Conservation (phyloP, 148 eudicot genomes). For the Camellia lanceoleosa region DNA sequence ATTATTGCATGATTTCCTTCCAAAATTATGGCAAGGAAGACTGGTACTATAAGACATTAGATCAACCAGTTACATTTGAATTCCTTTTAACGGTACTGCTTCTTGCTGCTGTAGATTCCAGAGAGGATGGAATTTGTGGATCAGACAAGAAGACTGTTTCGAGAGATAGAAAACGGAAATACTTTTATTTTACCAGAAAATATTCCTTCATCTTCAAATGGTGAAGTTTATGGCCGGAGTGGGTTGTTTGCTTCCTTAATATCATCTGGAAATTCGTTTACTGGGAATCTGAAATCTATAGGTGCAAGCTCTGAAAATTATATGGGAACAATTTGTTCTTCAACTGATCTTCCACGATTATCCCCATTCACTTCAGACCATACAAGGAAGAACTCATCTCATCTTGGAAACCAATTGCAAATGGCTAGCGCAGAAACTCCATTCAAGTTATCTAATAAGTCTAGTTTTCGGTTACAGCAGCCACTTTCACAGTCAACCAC, state of each 20-base stretch:
- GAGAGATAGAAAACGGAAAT: slow-evolving; percentile 18
- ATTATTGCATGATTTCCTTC: background rate
- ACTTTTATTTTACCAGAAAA: slow-evolving; percentile 26
- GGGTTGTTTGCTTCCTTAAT: slow-evolving; percentile 30
- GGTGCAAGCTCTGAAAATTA: slow-evolving; percentile 5
- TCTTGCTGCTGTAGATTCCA: slow-evolving; percentile 40
- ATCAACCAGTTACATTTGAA: background rate
- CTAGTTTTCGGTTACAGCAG: background rate
- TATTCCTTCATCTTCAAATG: slow-evolving; percentile 34
- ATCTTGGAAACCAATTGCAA: slow-evolving; percentile 12
- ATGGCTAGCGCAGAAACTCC: slow-evolving; percentile 13
- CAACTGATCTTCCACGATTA: slow-evolving; percentile 11
- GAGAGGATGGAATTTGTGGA: slow-evolving; percentile 51
- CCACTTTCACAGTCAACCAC: slow-evolving; percentile 6
- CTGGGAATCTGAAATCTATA: background rate
- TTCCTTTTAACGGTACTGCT: slow-evolving; percentile 11
- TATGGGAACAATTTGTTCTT: slow-evolving; percentile 9
- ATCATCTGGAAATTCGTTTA: slow-evolving; percentile 31
- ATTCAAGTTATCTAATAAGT: background rate
- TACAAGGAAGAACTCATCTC: slow-evolving; percentile 6
- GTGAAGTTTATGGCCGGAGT: slow-evolving; percentile 20
- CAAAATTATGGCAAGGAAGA: background rate
- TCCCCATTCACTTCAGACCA: slow-evolving; percentile 20
- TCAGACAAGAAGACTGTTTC: slow-evolving; percentile 43
- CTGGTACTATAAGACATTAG: background rate